A percentile compares a stretch with the other conserved stretches of the same genome.
Conservation (phyloP, 192 early-diverging fungal genomes). For the Backusella tuberculispora region DNA sequence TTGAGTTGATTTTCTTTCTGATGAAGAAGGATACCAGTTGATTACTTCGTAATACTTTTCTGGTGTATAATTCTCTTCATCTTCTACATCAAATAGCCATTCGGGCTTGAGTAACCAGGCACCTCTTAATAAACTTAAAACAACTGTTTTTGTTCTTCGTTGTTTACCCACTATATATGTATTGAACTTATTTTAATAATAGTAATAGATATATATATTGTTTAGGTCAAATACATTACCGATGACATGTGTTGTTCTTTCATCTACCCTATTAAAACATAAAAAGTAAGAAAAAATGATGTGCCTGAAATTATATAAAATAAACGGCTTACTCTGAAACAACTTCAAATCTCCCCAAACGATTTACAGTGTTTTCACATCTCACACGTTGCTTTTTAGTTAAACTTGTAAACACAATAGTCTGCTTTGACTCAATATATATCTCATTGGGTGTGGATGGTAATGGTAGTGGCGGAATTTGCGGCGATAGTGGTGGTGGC, state of each 20-base stretch:
- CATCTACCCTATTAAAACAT: slow-evolving; percentile 20
- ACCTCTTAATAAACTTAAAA: slow-evolving; percentile 1
- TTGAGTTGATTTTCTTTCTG: neutral
- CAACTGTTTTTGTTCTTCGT: slow-evolving; percentile 14
- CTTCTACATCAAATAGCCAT: neutral
- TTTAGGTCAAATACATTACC: neutral
- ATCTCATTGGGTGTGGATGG: neutral
- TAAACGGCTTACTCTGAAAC: neutral
- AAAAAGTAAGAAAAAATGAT: neutral
- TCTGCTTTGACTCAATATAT: neutral
- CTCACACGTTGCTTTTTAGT: neutral
- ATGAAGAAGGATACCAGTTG: neutral
- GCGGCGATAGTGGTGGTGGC: neutral
- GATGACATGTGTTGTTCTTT: slow-evolving; percentile 33
- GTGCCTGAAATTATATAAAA: neutral
- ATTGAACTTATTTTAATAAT: neutral
- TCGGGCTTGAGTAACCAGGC: neutral
- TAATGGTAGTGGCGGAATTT: neutral
- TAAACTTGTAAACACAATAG: slow-evolving; percentile 19
- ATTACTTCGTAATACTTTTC: slow-evolving; percentile 1
- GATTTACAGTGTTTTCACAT: neutral
- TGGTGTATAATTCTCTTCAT: neutral
- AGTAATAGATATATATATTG: neutral
- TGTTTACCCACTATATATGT: slow-evolving; percentile 13
- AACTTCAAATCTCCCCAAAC: slow-evolving; percentile 1